Evolutionary conservation across 306 rosid species (phyloP), one percentile per base, ranked within the genome.

Genomic region (Hippophae rhamnoides): DNA sequence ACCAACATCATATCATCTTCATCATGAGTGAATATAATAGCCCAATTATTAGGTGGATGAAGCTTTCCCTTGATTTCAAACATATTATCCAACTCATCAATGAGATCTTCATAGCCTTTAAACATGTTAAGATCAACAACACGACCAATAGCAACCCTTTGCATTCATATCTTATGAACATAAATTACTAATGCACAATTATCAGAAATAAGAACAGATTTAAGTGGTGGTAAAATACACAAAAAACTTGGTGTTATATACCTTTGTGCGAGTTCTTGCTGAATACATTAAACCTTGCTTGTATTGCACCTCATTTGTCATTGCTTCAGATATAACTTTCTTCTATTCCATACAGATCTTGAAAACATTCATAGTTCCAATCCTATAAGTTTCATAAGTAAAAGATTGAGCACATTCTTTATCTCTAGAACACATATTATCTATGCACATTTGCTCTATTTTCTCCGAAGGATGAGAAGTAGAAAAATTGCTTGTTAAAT

Each of bases 101-200:
- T 79, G 6, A 90, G 84, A 55, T 83, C 80, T 31, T 87, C 75
- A 10, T 90, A 90, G 7, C 97, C 89, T 26, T 59, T 72, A 61
- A 90, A 60, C 44, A 44, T 59, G 41, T 75, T 68, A 75, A 90
- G 80, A 76, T 90, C 90, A 41, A 90, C 70, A 3, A 90, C 97
- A 43, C 97, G 94, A 64, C 97, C 97, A 71, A 90, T 85, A 8
- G 85, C 81, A 52, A 80, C 79, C 27, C 95, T 95, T 79, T 87
- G 82, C 97, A 86, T 90, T 80, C 81, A 84, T 68, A 90, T 95
- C 97, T 48, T 90, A 18, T 76, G 54, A 54, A 82, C 41, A 54
- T 8, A 75, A 62, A 55, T 25, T 49, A 65, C 6, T 54, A 43
- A 10, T 12, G 46, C 11, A 10, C 46, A 47, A 58, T 74, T 53